Conservation (phyloP, 2,329 filamentous ascomycete species). For the Alternaria dauci region DNA sequence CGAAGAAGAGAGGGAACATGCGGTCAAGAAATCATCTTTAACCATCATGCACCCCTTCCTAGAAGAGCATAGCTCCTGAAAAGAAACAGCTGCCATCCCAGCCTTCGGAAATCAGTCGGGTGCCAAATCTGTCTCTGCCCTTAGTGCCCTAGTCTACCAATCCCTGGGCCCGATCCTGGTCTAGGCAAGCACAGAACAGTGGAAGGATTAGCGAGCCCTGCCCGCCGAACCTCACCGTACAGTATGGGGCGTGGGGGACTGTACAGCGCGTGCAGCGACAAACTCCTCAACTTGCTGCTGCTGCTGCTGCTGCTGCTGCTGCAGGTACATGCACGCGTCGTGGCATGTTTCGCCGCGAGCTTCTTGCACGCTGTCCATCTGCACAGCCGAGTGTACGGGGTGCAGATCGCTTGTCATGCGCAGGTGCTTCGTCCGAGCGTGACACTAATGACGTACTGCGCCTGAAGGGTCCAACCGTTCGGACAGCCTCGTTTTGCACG, state of each 20-base stretch:
- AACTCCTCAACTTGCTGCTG: not conserved
- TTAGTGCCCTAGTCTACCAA: constrained; percentile 25
- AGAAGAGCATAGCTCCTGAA: constrained; percentile 29
- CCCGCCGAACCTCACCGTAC: constrained; percentile 32
- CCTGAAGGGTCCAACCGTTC: constrained; percentile 12
- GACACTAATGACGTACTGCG: constrained; percentile 16
- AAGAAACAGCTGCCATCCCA: constrained; percentile 28
- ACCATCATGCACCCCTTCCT: constrained; percentile 24
- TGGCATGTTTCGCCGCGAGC: not conserved
- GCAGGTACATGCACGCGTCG: not conserved
- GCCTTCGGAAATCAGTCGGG: constrained; percentile 30
- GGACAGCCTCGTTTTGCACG: constrained; percentile 14
- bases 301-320: not conserved
- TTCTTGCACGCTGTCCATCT: not conserved
- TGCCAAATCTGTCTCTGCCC: constrained; percentile 20
- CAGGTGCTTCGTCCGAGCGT: constrained; percentile 15
- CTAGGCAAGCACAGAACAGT: constrained; percentile 15
- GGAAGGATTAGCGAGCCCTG: constrained; percentile 30
- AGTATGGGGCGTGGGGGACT: constrained; percentile 14
- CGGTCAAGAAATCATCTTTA: constrained; percentile 34
- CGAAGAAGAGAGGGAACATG: constrained; percentile 24
- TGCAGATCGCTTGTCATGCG: constrained; percentile 1
- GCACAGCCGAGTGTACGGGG: not conserved
- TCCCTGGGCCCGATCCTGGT: constrained; percentile 19
- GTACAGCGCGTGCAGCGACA: constrained; percentile 5